phyloP scores from a whole-genome alignment of 2,329 filamentous ascomycete species.

The Claviceps sorghi region DNA sequence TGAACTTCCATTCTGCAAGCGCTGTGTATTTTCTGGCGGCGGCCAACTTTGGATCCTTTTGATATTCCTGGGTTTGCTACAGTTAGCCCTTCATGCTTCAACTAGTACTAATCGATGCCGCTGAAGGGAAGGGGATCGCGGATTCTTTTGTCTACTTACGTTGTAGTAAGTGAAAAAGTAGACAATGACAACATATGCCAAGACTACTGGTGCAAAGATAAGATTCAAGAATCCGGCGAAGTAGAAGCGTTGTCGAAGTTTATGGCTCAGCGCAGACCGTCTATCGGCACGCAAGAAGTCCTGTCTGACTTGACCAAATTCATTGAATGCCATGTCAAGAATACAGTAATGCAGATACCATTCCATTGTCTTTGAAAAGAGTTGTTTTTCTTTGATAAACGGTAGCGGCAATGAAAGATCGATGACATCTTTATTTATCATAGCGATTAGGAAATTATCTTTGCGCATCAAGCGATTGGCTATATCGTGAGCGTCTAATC shows the following conservation, averaged over 20 bases:
- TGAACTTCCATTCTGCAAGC: slow-evolving; percentile 93
- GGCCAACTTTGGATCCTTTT: slow-evolving; percentile 82
- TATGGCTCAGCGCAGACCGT: slow-evolving; percentile 62
- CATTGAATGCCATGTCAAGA: slow-evolving; percentile 87
- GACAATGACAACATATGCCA: slow-evolving; percentile 72
- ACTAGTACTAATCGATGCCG: not conserved
- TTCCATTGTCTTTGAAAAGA: slow-evolving; percentile 80
- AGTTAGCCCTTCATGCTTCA: not conserved
- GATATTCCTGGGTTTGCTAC: slow-evolving; percentile 54
- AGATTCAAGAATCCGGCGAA: slow-evolving; percentile 79
- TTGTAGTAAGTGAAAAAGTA: slow-evolving; percentile 96
- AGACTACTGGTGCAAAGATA: slow-evolving; percentile 70
- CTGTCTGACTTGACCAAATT: slow-evolving; percentile 71
- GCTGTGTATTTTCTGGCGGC: slow-evolving; percentile 75
- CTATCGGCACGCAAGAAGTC: slow-evolving; percentile 75
- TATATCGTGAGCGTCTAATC: slow-evolving; percentile 92
- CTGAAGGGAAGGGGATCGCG: not conserved
- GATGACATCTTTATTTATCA: slow-evolving; percentile 93
- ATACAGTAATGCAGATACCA: slow-evolving; percentile 88
- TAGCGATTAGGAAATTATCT: slow-evolving; percentile 90
- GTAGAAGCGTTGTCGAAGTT: slow-evolving; percentile 61
- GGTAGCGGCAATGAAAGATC: slow-evolving; percentile 77
- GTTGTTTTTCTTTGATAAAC: slow-evolving; percentile 60
- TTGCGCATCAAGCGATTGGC: slow-evolving; percentile 92
- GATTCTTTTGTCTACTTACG: slow-evolving; percentile 29